Percentiles rank a stretch among this genome's conserved stretches.
These are phyloP conservation scores for Botrytis cinerea DNA, from an alignment of 2,329 filamentous ascomycete genomes.

Conservation along the genomic window DNA sequence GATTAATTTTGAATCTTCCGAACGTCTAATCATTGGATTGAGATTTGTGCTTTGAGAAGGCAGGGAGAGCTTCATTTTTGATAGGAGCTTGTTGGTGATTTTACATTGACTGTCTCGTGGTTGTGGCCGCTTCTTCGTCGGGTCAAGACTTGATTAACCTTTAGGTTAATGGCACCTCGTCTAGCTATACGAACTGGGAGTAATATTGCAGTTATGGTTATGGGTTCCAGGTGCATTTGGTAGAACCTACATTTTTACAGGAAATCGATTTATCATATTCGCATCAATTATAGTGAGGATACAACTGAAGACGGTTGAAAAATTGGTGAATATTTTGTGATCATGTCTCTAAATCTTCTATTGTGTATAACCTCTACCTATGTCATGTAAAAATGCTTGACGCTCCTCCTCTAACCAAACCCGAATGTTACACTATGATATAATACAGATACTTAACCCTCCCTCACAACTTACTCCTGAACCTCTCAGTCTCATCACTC, in stretches of 20 bases:
- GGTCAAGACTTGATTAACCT: background rate
- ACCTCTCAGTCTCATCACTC: conserved; percentile 52
- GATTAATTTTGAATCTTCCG: background rate
- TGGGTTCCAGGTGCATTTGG: background rate
- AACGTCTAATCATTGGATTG: background rate
- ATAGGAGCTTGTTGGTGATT: background rate
- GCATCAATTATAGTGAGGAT: background rate
- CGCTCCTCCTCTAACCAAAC: background rate
- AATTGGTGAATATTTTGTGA: background rate
- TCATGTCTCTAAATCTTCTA: background rate
- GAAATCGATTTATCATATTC: background rate
- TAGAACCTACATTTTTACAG: background rate
- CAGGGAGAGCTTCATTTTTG: background rate
- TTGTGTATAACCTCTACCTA: background rate
- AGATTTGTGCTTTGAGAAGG: background rate
- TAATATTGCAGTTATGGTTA: background rate
- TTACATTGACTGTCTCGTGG: background rate
- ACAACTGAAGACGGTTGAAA: background rate
- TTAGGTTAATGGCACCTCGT: background rate
- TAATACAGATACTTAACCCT: background rate
- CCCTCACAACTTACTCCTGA: conserved; percentile 53
- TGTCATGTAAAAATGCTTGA: conserved; percentile 1
- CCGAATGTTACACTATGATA: background rate
- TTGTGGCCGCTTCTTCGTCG: background rate
- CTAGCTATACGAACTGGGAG: background rate